Evolutionary conservation across 2,329 filamentous ascomycete species (phyloP).

Genomic region (Thyridium curvatum): DNA sequence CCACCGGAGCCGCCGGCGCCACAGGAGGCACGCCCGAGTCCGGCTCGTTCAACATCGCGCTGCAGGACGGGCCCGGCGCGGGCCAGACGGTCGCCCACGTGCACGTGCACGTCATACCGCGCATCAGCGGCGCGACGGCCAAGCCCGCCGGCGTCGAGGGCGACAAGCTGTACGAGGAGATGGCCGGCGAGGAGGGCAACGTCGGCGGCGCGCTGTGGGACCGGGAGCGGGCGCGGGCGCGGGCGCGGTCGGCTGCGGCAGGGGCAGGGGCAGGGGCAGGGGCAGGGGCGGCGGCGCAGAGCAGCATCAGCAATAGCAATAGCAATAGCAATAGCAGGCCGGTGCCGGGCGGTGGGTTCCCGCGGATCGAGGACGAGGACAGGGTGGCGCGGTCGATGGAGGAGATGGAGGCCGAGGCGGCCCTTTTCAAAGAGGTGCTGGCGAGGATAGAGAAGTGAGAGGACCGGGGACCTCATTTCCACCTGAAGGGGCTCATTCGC

Average conservation of each 20-base stretch:
- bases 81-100: conserved; percentile 93
- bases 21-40: conserved; percentile 48
- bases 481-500: too few relatives aligned
- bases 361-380: conserved; percentile 64
- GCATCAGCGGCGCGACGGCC: conserved; percentile 49
- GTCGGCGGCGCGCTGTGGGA: conserved; percentile 66
- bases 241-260: conserved; percentile 15
- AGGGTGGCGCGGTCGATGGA: conserved; percentile 60
- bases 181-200: conserved; percentile 83
- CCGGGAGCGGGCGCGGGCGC: conserved; percentile 5
- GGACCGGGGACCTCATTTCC: too few relatives aligned
- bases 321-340: conserved; percentile 31
- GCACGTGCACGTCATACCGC: conserved; percentile 86
- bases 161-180: conserved; percentile 74
- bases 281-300: too few relatives aligned
- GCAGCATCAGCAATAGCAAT: too few relatives aligned
- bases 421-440: conserved; percentile 51
- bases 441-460: conserved; percentile 27
- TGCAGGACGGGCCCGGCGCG: conserved; percentile 88
- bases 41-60: conserved; percentile 81
- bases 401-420: conserved; percentile 77
- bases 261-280: too few relatives aligned
- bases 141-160: conserved; percentile 33
- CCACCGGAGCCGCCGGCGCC: conserved; percentile 31
- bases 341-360: conserved; percentile 51